phyloP scores from a whole-genome alignment of 805 yeast genomes.

The Tetrapisispora namnaoensis region DNA sequence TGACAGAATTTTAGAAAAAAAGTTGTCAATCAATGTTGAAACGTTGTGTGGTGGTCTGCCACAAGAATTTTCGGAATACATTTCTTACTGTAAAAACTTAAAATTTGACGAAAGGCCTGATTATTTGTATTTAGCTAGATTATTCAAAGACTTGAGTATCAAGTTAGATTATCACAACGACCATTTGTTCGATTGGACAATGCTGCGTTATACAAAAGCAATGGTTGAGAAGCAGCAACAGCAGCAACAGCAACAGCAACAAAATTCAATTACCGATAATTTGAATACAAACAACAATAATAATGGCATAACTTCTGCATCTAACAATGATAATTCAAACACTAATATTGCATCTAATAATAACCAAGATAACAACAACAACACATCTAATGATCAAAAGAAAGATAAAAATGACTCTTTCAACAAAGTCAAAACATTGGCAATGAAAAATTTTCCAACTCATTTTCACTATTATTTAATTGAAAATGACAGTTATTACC shows the following conservation, averaged over 20 bases:
- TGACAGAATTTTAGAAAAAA: conserved; percentile 93
- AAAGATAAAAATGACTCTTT: conserved; percentile 26
- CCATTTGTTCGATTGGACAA: conserved; percentile 96
- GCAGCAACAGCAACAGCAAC: conserved; percentile 12
- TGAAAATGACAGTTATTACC: conserved; percentile 27
- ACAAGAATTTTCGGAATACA: conserved; percentile 76
- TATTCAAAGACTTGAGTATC: conserved; percentile 83
- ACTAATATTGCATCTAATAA: conserved; percentile 1
- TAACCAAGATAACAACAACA: background rate
- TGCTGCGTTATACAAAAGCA: conserved; percentile 34
- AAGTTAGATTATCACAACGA: conserved; percentile 89
- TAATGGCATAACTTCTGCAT: conserved; percentile 2
- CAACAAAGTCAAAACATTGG: conserved; percentile 25
- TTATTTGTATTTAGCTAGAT: conserved; percentile 77
- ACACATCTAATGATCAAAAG: background rate
- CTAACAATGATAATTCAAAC: conserved; percentile 11
- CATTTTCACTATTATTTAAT: conserved; percentile 29
- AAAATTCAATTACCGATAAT: conserved; percentile 5
- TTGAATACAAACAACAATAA: conserved; percentile 3
- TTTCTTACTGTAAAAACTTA: conserved; percentile 82
- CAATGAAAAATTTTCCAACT: conserved; percentile 26
- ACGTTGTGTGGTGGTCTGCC: conserved; percentile 92
- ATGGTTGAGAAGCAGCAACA: conserved; percentile 25
- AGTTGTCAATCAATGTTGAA: conserved; percentile 83
- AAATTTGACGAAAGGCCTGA: conserved; percentile 97